Percentiles rank a stretch among this genome's conserved stretches.
phyloP scores from a whole-genome alignment of 2,329 filamentous ascomycete genomes.

The Xylaria multiplex region DNA sequence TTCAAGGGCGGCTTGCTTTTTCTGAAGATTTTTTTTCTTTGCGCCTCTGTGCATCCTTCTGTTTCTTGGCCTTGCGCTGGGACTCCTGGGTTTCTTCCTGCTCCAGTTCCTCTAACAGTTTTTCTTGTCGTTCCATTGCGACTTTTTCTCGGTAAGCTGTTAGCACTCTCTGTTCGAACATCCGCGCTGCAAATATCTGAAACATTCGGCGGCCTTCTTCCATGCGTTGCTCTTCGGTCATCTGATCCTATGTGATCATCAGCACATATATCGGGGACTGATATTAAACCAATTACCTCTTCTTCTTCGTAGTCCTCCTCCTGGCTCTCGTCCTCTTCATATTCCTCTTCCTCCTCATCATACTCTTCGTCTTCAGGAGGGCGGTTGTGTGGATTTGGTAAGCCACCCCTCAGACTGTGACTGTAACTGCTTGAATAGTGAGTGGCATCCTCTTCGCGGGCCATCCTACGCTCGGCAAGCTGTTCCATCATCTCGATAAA shows the following conservation, averaged over 20 bases:
- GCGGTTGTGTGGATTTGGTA: constrained; percentile 71
- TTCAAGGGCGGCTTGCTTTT: constrained; percentile 89
- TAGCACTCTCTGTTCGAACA: constrained; percentile 98
- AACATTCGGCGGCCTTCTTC: constrained; percentile 99
- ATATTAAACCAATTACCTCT: constrained; percentile 63
- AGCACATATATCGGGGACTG: constrained; percentile 35
- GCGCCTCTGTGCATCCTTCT: constrained; percentile 91
- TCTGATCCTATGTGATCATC: constrained; percentile 77
- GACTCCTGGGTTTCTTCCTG: constrained; percentile 82
- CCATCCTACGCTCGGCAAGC: constrained; percentile 95
- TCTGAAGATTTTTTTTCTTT: constrained; percentile 93
- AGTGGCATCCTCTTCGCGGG: constrained; percentile 89
- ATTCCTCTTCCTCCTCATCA: constrained; percentile 71
- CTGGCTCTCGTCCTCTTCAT: constrained; percentile 70
- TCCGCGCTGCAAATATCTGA: constrained; percentile 97
- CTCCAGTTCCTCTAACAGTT: constrained; percentile 88
- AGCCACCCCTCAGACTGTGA: constrained; percentile 69
- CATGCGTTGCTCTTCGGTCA: constrained; percentile 99
- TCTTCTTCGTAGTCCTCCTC: constrained; percentile 80
- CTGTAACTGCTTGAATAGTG: constrained; percentile 68
- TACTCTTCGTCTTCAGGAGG: constrained; percentile 81
- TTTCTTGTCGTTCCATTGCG: constrained; percentile 88
- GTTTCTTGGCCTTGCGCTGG: constrained; percentile 89
- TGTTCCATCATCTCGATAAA: constrained; percentile 99
- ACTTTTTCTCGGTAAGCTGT: constrained; percentile 99